Conservation (phyloP, 805 yeast genomes). For the Sungouiella blattae region DNA sequence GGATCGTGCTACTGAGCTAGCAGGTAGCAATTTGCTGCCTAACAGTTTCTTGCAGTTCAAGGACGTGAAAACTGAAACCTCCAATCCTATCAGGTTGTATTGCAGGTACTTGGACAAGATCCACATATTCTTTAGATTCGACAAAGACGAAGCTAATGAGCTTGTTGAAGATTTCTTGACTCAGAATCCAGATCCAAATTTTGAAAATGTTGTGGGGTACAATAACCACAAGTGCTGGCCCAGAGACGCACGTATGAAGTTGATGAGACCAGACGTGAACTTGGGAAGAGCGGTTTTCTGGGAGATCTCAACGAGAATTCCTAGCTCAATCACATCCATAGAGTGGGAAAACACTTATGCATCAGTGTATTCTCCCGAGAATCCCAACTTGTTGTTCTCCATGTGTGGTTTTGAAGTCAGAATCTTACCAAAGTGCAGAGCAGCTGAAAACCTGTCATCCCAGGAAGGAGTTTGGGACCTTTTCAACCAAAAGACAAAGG, state of each 20-base stretch:
- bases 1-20: conserved; percentile 82
- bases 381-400: conserved; percentile 81
- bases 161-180: conserved; percentile 70
- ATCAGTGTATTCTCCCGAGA: conserved; percentile 86
- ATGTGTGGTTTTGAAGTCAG: conserved; percentile 96
- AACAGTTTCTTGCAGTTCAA: conserved; percentile 76
- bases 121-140: conserved; percentile 74
- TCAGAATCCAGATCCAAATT: conserved; percentile 91
- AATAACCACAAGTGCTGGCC: conserved; percentile 95
- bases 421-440: conserved; percentile 70
- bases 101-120: conserved; percentile 81
- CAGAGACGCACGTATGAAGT: conserved; percentile 81
- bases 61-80: conserved; percentile 52
- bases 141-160: conserved; percentile 68
- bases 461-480: conserved; percentile 93
- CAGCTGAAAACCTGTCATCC: conserved; percentile 49
- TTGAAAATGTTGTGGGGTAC: conserved; percentile 80
- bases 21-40: conserved; percentile 71
- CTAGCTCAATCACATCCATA: conserved; percentile 65
- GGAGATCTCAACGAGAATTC: conserved; percentile 81
- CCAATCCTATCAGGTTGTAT: conserved; percentile 77
- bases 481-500: conserved; percentile 64
- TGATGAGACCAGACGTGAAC: conserved; percentile 87
- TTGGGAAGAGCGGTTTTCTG: conserved; percentile 89
- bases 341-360: conserved; percentile 80